These are phyloP conservation scores for Talaromyces albobiverticillius DNA, from an alignment of 2,329 filamentous ascomycete species.

Conservation along the genomic window DNA sequence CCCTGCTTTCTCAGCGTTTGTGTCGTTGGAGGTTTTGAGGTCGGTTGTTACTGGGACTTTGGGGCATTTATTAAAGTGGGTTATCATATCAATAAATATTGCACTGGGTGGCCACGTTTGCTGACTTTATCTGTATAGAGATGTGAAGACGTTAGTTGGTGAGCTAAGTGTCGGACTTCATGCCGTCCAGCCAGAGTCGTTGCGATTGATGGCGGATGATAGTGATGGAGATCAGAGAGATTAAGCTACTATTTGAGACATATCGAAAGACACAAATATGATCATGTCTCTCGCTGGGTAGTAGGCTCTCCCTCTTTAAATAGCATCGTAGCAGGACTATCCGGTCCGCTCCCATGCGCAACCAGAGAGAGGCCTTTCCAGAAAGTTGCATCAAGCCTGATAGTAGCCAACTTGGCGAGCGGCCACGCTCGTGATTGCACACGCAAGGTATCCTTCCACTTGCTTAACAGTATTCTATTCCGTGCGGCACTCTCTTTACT, in stretches of 20 bases:
- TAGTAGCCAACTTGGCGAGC: neutral
- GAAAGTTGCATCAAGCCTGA: neutral
- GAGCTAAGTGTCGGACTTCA: constrained; percentile 72
- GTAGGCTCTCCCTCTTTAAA: neutral
- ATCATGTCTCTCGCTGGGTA: neutral
- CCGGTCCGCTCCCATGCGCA: neutral
- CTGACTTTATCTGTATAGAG: constrained; percentile 26
- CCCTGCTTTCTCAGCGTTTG: constrained; percentile 71
- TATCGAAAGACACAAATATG: neutral
- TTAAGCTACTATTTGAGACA: too few species aligned
- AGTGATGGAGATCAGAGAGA: too few species aligned
- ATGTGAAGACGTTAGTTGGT: constrained; percentile 65
- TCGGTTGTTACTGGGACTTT: constrained; percentile 68
- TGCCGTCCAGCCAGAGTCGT: constrained; percentile 25
- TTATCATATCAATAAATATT: constrained; percentile 7
- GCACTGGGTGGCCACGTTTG: constrained; percentile 13
- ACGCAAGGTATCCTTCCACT: constrained; percentile 2
- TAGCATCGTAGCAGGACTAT: neutral
- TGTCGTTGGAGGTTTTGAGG: constrained; percentile 69
- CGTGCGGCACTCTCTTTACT: neutral
- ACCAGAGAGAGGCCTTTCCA: neutral
- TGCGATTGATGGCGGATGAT: too few species aligned
- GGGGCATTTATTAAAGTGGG: constrained; percentile 54
- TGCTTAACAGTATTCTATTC: neutral
- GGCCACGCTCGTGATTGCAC: constrained; percentile 5